Evolutionary conservation across 768 basidiomycete species (phyloP).

Genomic region (Cystofilobasidium ferigula): DNA sequence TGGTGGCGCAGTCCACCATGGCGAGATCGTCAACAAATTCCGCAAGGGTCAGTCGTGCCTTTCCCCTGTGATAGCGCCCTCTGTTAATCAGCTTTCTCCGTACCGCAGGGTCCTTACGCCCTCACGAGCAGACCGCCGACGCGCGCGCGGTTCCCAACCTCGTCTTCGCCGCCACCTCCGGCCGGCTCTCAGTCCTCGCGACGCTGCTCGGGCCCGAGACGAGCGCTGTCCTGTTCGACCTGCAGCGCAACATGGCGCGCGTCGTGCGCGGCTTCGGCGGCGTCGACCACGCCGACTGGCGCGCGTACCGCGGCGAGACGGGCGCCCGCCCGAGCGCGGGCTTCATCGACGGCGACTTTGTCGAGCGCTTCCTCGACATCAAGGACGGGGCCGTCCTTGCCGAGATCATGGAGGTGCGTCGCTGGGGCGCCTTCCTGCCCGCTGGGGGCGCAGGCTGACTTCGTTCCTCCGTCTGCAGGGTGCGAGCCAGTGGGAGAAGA

Average conservation of each 20-base stretch:
- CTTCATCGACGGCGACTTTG: slow-evolving; percentile 79
- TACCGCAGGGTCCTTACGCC: slow-evolving; percentile 49
- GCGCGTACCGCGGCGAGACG: slow-evolving; percentile 46
- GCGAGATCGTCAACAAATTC: slow-evolving; percentile 68
- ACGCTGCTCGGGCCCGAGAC: slow-evolving; percentile 46
- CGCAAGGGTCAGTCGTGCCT: slow-evolving; percentile 27
- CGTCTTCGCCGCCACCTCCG: slow-evolving; percentile 65
- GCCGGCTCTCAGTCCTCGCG: slow-evolving; percentile 62
- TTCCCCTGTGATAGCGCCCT: background rate
- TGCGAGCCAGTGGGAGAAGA: slow-evolving; percentile 49
- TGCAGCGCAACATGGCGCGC: slow-evolving; percentile 64
- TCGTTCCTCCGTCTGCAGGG: slow-evolving; percentile 42
- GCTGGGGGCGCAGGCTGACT: background rate
- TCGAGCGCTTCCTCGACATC: slow-evolving; percentile 55
- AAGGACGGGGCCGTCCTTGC: slow-evolving; percentile 38
- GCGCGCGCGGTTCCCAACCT: slow-evolving; percentile 47
- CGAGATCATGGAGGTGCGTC: slow-evolving; percentile 43
- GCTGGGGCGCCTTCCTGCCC: too few relatives aligned
- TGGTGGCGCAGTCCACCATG: slow-evolving; percentile 61
- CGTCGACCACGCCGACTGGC: slow-evolving; percentile 46
- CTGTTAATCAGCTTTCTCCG: slow-evolving; percentile 43
- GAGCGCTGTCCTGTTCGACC: slow-evolving; percentile 51
- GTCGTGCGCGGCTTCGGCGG: slow-evolving; percentile 49
- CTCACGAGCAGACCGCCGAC: slow-evolving; percentile 34
- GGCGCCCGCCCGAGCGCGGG: slow-evolving; percentile 51